Evolutionary conservation across 1,284 basidiomycete genomes (phyloP), one percentile per base, ranked within the genome.

Genomic region (Apiotrichum veenhuisii): DNA sequence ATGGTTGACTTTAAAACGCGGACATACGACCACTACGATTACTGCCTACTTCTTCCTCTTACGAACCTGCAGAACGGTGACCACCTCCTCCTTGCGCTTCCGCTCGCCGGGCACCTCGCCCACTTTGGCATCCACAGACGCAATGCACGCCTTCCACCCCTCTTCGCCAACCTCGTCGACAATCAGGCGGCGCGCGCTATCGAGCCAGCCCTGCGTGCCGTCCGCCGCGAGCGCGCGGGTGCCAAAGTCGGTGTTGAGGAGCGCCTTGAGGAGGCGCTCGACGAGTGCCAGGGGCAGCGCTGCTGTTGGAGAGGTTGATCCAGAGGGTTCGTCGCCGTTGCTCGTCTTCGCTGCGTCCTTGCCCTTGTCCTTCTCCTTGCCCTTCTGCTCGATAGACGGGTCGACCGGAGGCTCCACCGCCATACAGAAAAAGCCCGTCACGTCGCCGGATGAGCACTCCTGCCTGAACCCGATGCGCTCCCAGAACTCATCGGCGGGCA

Each of bases 391-490:
- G n/a, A n/a, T 11, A 5, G 22, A 8, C 10, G 8, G 5, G 9
- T 11, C 54, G 14, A 38, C 27, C 7, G 40, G 40, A 5, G 52
- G 37, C n/a, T 27, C 34, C 22, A 42, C 50, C 9, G 42, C 20
- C 4, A 53, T 73, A 18, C 84, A 82, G 73, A 96, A 95, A 78
- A 97, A 97, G 0, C 88, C 92, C 1, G 91, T 94, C 15, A 94
- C 82, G 5, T 89, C 88, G 3, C 80, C 92, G 82, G 62, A 86
- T 44, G 87, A 83, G 70, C 93, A 96, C 74, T 97, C 93, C 70
- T 96, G 93, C 34, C 93, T 82, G 77, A 89, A 94, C 26, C 87
- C 91, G 87, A 97, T 92, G 17, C 91, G 82, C 74, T 93, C 91
- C 89, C 91, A 95, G 75, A 93, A 97, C 70, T 95, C 91, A 50